phyloP scores from a whole-genome alignment of 2,329 filamentous ascomycete genomes.

The Pseudogymnoascus sp. region DNA sequence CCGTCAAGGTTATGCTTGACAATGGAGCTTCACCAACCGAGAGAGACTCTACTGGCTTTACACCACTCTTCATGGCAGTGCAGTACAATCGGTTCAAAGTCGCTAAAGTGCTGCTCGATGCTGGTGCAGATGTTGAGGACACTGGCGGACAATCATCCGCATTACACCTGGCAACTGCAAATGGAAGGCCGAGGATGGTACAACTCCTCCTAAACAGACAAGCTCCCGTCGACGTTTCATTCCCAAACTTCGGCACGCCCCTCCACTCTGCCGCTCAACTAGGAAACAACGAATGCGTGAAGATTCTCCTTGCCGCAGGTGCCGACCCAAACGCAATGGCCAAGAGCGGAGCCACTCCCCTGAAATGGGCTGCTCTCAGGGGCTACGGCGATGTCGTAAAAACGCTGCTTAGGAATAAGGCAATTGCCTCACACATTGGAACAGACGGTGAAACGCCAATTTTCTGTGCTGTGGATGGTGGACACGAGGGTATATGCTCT shows the following conservation, averaged over 20 bases:
- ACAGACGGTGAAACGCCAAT: background rate
- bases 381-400: conserved; percentile 8
- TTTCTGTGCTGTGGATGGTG: background rate
- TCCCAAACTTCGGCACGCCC: background rate
- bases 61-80: background rate
- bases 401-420: conserved; percentile 9
- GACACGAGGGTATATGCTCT: background rate
- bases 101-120: background rate
- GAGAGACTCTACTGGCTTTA: background rate
- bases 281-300: background rate
- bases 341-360: conserved; percentile 2
- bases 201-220: background rate
- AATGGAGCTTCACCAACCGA: background rate
- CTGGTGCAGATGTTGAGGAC: background rate
- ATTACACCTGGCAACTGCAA: background rate
- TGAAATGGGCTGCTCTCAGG: conserved; percentile 10
- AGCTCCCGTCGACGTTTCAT: background rate
- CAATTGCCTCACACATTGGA: background rate
- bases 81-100: background rate
- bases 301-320: conserved; percentile 6
- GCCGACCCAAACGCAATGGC: conserved; percentile 8
- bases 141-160: background rate
- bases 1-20: background rate
- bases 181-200: background rate
- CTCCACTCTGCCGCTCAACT: background rate